Base-by-base conservation (phyloP, 2,329 filamentous ascomycete species). In the Plenodomus biglobosus region DNA sequence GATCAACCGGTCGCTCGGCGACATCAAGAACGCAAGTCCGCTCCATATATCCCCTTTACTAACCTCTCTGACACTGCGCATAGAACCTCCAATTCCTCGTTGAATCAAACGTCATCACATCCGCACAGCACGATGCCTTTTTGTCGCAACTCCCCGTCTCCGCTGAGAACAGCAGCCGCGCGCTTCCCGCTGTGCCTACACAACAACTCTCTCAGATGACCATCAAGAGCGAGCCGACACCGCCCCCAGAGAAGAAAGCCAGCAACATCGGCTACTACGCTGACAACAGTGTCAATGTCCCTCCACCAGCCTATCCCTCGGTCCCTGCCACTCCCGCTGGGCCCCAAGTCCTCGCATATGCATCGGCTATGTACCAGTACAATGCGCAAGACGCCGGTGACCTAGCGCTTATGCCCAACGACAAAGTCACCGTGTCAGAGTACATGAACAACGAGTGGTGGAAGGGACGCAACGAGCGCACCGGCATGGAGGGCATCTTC, bases 371-470 rank as follows among this genome's bases (percentile, higher is more conserved):
- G 40, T 97, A 96, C 77, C 81, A 82, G 53, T 97, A 96, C 77
- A 81, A 80, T 27, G 88, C 86, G 8, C 80, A 86, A 35, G 92
- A 96, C 69, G 81, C 85, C 3, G 90, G 90, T 50, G 92, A 97
- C 70, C 79, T 95, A 55, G 84, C 83, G 2, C 84, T 97, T 50
- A 84, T 90, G 67, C 85, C 87, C 53, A 87, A 92, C 67, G 92
- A 97, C 75, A 79, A 80, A 56, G 80, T 97, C 60, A 81, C 84
- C 50, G 88, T 97, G 18, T 83, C 85, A 58, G 90, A 96, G 75
- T 92, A 95, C 77, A 94, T 96, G 87, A 97, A 97, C 74, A 84
- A 86, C 54, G 92, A 97, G 74, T 97, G 92, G 92, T 96, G 91
- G 90, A 86, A 90, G 79, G 92, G 92, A 59, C 84, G 83, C 61